Evolutionary conservation across 225 moss, liverwort and hornwort genomes (phyloP).

Genomic region (Climacium dendroides): DNA sequence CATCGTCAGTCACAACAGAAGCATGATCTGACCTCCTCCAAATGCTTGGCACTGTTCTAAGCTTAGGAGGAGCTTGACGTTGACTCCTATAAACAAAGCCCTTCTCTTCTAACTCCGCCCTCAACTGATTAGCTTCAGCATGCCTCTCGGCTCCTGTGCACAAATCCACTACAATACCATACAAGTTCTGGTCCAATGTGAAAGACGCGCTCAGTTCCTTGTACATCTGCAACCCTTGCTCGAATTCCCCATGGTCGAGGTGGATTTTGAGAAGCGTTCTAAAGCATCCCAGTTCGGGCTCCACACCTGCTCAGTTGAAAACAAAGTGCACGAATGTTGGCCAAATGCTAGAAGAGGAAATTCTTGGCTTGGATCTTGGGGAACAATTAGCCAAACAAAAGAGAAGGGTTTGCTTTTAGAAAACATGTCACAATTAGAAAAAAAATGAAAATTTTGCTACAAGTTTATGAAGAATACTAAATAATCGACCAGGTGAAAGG

Average conservation of each 20-base stretch:
- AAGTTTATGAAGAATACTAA: background rate
- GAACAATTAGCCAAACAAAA: background rate
- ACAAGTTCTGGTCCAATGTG: slow-evolving; percentile 49
- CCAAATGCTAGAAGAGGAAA: background rate
- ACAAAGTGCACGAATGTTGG: background rate
- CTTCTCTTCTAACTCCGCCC: slow-evolving; percentile 26
- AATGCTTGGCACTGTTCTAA: background rate
- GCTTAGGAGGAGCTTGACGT: background rate
- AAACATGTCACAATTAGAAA: background rate
- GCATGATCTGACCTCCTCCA: slow-evolving; percentile 25
- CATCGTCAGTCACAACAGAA: background rate
- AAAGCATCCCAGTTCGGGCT: slow-evolving; percentile 47
- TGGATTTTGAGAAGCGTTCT: slow-evolving; percentile 54
- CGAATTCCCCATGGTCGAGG: slow-evolving; percentile 36
- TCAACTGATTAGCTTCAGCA: slow-evolving; percentile 31
- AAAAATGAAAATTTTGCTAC: background rate
- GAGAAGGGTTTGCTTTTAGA: background rate
- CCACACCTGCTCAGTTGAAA: background rate
- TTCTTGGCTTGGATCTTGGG: background rate
- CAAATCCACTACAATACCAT: slow-evolving; percentile 58
- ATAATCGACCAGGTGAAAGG: background rate
- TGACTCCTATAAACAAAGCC: slow-evolving; percentile 42
- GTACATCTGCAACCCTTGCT: slow-evolving; percentile 39
- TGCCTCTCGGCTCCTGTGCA: slow-evolving; percentile 29
- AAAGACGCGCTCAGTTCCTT: slow-evolving; percentile 19